A percentile compares a stretch with the other conserved stretches of the same genome.
Conservation (phyloP, 192 early-diverging fungal genomes). For the Radiomyces spectabilis region DNA sequence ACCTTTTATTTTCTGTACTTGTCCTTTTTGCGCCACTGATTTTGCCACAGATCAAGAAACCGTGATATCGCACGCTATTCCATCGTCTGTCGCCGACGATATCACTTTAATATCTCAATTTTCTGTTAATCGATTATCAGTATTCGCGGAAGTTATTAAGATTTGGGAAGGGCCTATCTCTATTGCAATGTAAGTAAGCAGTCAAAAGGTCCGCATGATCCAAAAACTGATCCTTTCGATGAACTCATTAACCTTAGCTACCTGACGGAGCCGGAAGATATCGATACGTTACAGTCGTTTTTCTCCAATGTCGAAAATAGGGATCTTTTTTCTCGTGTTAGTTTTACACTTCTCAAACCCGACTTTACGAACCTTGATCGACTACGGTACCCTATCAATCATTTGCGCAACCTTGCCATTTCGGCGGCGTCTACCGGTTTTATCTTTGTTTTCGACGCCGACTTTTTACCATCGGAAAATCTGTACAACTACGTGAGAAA, state of each 20-base stretch:
- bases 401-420: slow-evolving; percentile 40
- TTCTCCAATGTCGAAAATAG: slow-evolving; percentile 21
- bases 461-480: slow-evolving; percentile 37
- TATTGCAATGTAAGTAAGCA: slow-evolving; percentile 32
- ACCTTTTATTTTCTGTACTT: neutral
- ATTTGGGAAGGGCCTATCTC: slow-evolving; percentile 43
- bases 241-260: slow-evolving; percentile 23
- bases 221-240: neutral
- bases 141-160: slow-evolving; percentile 32
- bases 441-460: slow-evolving; percentile 46
- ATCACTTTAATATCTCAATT: slow-evolving; percentile 42
- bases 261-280: slow-evolving; percentile 31
- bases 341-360: slow-evolving; percentile 39
- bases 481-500: slow-evolving; percentile 23
- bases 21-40: neutral
- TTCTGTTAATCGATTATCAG: slow-evolving; percentile 40
- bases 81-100: neutral
- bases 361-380: slow-evolving; percentile 22
- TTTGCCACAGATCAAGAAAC: neutral
- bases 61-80: neutral
- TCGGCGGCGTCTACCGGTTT: slow-evolving; percentile 29
- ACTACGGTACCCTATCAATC: slow-evolving; percentile 44
- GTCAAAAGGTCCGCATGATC: neutral
- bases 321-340: slow-evolving; percentile 10
- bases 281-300: slow-evolving; percentile 27